phyloP scores from a whole-genome alignment of 2,329 filamentous ascomycete species.

The Phialophora macrospora region DNA sequence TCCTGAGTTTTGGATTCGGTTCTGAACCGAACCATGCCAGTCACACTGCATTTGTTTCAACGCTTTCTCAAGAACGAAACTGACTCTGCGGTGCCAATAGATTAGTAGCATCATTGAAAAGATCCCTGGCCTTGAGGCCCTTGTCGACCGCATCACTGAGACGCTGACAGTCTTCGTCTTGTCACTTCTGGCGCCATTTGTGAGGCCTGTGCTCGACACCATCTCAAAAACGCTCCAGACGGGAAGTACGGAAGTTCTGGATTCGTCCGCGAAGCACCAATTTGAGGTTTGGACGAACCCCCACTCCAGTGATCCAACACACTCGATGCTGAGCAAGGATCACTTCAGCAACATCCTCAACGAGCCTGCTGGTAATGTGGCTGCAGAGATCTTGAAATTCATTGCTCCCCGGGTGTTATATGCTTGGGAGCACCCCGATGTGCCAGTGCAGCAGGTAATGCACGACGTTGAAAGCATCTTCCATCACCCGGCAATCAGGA shows the following conservation, averaged over 20 bases:
- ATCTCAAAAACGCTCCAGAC: conserved; percentile 84
- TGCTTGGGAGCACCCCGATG: conserved; percentile 86
- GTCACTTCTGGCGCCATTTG: conserved; percentile 86
- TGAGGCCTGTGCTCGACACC: conserved; percentile 86
- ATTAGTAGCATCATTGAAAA: conserved; percentile 87
- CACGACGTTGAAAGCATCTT: conserved; percentile 81
- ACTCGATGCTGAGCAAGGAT: conserved; percentile 82
- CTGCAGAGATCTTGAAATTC: conserved; percentile 79
- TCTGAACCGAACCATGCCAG: too few species aligned
- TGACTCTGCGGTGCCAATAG: not conserved
- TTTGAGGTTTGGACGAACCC: conserved; percentile 80
- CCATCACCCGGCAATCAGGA: conserved; percentile 85
- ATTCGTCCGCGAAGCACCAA: conserved; percentile 73
- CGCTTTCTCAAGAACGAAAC: not conserved
- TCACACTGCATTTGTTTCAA: too few species aligned
- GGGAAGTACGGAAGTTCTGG: conserved; percentile 74
- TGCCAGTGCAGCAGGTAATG: conserved; percentile 81
- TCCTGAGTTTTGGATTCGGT: not conserved
- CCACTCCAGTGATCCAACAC: conserved; percentile 75
- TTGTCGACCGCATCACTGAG: conserved; percentile 94
- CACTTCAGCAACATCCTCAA: conserved; percentile 82
- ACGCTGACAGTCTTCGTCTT: conserved; percentile 90
- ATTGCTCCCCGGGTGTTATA: conserved; percentile 85
- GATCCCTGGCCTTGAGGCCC: conserved; percentile 82
- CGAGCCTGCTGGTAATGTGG: conserved; percentile 74